Base-by-base conservation (phyloP, 495 filamentous ascomycete genomes). In the Parathielavia appendiculata region DNA sequence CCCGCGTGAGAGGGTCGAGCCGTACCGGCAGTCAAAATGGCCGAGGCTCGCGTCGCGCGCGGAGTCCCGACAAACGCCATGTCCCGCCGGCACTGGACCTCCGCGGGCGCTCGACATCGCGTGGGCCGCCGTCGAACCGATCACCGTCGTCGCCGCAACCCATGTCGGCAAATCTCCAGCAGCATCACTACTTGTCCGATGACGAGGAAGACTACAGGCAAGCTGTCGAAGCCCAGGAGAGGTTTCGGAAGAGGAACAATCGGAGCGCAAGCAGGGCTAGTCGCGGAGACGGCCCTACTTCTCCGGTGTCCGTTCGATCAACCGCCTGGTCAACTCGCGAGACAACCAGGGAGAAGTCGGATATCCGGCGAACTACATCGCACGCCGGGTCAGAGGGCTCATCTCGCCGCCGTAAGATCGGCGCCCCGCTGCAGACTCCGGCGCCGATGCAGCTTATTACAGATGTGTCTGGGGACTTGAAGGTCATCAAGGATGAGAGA, bases 141-240 rank as follows among this genome's bases (percentile, higher is more conserved):
- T 96, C 91, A 3, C 90, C 91, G 32, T 90, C 91, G 0, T 91
- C 88, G 4, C 90, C 91, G 17, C 70, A 90, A 43, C 89, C 90
- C 17, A 86, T 91, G 71, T 73, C 77, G 9, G 70, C 68, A 19
- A 68, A 61, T 13, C 73, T 73, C 59, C 64, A 73, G 43, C 51
- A 54, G 41, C 74, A 78, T 47, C 73, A 70, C 30, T 66, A 73
- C 30, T 63, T 61, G 52, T 74, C 74, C 5, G 75, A 81, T 19
- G 81, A 87, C 43, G 83, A 86, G 60, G 80, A 80, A 35, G 84
- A 85, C 11, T 75, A 88, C 57, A 74, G 78, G 36, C 72, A 80
- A 49, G 86, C 87, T 8, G 57, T 83, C 26, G 79, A 80, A 44
- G 84, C 85, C 26, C 77, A 81, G 55, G 80, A 88, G 66, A 75